These are phyloP conservation scores for Debaryomyces subglobosus DNA, from an alignment of 1,139 yeast species.

Conservation along the genomic window DNA sequence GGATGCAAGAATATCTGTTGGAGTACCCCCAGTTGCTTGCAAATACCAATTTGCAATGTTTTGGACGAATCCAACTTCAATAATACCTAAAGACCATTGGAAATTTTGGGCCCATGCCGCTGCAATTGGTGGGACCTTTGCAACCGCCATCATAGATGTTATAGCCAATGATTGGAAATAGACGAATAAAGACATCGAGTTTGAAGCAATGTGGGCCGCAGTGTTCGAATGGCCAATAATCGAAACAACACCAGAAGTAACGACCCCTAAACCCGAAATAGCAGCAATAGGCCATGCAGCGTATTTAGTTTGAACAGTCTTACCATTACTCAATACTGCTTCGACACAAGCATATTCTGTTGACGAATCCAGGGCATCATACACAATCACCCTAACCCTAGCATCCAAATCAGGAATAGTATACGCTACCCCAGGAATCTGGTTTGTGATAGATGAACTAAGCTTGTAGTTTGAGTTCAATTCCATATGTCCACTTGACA, in stretches of 20 bases:
- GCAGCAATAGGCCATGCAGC: constrained; percentile 98
- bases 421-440: constrained; percentile 82
- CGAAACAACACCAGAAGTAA: constrained; percentile 85
- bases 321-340: constrained; percentile 83
- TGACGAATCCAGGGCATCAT: constrained; percentile 44
- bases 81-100: constrained; percentile 94
- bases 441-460: constrained; percentile 40
- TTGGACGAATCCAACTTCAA: constrained; percentile 81
- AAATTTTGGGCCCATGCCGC: constrained; percentile 98
- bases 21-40: constrained; percentile 91
- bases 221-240: constrained; percentile 89
- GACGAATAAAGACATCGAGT: constrained; percentile 87
- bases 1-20: constrained; percentile 68
- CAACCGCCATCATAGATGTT: constrained; percentile 94
- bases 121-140: constrained; percentile 92
- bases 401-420: constrained; percentile 96
- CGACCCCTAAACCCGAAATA: constrained; percentile 81
- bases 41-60: constrained; percentile 89
- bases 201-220: constrained; percentile 96
- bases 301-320: constrained; percentile 90
- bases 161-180: constrained; percentile 95
- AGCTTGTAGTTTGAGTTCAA: constrained; percentile 57
- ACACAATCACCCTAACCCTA: constrained; percentile 74
- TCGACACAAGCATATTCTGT: constrained; percentile 82
- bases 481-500: constrained; percentile 85